Conservation (phyloP, 306 rosid species). For the Arachis hypogaea region DNA sequence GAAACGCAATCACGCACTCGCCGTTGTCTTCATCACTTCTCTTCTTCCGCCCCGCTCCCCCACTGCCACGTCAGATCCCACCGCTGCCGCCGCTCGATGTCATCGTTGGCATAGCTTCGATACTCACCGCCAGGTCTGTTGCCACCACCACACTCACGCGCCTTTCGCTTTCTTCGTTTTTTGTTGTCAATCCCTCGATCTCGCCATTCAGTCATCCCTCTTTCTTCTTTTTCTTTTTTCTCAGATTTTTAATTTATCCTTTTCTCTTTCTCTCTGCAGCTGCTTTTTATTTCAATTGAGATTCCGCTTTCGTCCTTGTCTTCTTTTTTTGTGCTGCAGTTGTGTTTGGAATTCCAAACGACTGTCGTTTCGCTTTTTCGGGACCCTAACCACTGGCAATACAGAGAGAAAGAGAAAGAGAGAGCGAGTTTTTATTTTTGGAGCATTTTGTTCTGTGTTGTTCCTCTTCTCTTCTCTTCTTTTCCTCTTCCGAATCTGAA, state of each 20-base stretch:
- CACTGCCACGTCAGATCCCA: constrained; percentile 13
- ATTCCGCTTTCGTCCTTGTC: constrained; percentile 42
- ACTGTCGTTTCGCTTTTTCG: not conserved
- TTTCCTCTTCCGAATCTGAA: constrained; percentile 10
- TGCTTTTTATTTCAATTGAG: constrained; percentile 1
- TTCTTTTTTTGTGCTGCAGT: not conserved
- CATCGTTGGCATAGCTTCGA: not conserved
- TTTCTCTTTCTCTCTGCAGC: constrained; percentile 24
- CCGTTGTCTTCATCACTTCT: not conserved
- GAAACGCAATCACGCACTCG: not conserved
- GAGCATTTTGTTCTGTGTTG: constrained; percentile 10
- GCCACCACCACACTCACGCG: not conserved
- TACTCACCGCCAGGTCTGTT: not conserved
- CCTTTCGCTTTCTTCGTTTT: not conserved
- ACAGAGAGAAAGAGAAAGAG: not conserved
- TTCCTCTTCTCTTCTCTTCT: not conserved
- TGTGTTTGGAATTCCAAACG: constrained; percentile 25
- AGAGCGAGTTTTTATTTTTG: not conserved
- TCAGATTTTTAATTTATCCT: constrained; percentile 36
- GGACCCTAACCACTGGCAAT: not conserved
- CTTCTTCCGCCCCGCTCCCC: constrained; percentile 33
- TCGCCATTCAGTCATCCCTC: constrained; percentile 9
- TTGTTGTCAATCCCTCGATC: constrained; percentile 35
- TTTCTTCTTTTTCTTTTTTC: constrained; percentile 23
- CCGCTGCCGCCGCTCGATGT: not conserved